Base-by-base conservation (phyloP, 495 filamentous ascomycete species). In the Xylaria nigripes region DNA sequence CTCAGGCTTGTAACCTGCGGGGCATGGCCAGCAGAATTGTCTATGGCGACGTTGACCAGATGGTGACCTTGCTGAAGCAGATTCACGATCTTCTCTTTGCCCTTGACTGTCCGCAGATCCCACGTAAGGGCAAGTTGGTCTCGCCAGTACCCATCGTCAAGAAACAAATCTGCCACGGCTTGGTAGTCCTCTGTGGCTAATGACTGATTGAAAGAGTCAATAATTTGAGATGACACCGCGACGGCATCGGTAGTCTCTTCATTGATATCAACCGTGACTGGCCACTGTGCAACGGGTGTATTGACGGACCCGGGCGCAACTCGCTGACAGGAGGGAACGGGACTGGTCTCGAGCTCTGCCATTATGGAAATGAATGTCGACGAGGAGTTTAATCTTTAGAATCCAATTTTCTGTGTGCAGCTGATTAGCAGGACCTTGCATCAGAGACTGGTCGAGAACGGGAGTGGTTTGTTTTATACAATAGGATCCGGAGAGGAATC, bases 71-170 rank as follows among this genome's bases (percentile, higher is more conserved):
- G 45, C 22, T 76, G 51, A 15, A 84, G 70, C 51, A 81, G 81
- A 2, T 68, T 54, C 2, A 61, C 41, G 19, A 87, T 83, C 13
- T 72, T 73, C 12, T 72, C 61, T 7, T 62, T 68, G 5, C 82
- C 79, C 45, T 84, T 79, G 38, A 80, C 50, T 0, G 85, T 86
- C 30, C 72, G 76, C 46, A 83, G 63, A 44, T 81, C 74, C 81
- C 81, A 86, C 24, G 79, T 75, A 9, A 85, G 51, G 8, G 71
- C 77, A 2, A 84, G 71, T 58, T 83, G 80, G 50, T 86, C 83
- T 6, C 81, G 73, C 82, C 83, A 85, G 69, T 80, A 87, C 7
- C 76, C 75, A 36, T 78, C 72, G 3, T 70, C 62, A 15, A 81
- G 65, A 59, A 86, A 86, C 5, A 86, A 68, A 5, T 57, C 48